Evolutionary conservation across 192 early-diverging fungal species (phyloP), one percentile per base, ranked within the genome.

Genomic region (Coemansia sp.): DNA sequence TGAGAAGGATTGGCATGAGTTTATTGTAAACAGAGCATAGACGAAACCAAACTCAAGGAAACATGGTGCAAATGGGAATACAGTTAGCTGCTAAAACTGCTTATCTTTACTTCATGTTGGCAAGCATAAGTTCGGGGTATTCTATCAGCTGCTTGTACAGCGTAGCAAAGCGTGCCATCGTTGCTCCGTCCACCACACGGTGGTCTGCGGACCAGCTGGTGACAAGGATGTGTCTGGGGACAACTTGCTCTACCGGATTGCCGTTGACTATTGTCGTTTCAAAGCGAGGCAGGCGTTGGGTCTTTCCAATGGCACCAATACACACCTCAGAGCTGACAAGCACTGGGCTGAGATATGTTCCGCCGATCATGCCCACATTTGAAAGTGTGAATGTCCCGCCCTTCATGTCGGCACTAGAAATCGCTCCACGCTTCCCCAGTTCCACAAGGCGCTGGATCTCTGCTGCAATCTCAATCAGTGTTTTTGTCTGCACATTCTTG

Each of bases 191-290:
- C 68, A 98, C 86, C 19, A 99, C 92, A 39, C 97, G 87, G 81
- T 99, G 97, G 82, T 99, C 97, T 9, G 97, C 97, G 16, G 91
- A 89, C 89, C 91, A 96, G 85, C 94, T 95, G 5, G 95, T 83
- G 22, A 87, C 86, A 64, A 95, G 74, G 8, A 97, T 84, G 69
- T 90, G 76, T 65, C 88, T 89, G 14, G 89, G 84, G 1, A 94
- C 90, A 32, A 99, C 86, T 4, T 76, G 74, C 72, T 93, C 93
- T 11, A 73, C 75, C 40, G 75, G 13, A n/a, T 64, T 68, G 41
- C 87, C 86, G 42, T 68, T 56, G 14, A 64, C 62, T 19, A 59
- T 22, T n/a, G 69, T 83, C 4, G 64, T 45, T 46, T 81, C 77
- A 75, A 92, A 97, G 14, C 93, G 86, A 44, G 97, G 97, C 49